phyloP scores from a whole-genome alignment of 352 stramenopile genomes.

The Globisporangium okanoganense region DNA sequence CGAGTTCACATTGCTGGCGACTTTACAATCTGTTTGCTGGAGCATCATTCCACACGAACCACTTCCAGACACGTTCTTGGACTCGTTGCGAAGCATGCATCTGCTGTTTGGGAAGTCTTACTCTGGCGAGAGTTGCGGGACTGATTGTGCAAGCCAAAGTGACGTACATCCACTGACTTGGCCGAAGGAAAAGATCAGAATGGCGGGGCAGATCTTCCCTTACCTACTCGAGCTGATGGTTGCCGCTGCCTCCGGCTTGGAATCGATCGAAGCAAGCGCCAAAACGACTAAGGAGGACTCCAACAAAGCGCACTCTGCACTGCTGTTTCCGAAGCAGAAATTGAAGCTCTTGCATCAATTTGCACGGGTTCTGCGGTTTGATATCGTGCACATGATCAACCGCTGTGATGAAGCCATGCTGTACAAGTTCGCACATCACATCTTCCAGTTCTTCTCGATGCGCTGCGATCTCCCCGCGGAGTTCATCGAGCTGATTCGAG shows the following conservation, averaged over 20 bases:
- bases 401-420: slow-evolving; percentile 36
- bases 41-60: slow-evolving; percentile 38
- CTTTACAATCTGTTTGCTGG: slow-evolving; percentile 23
- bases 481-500: slow-evolving; percentile 38
- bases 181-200: slow-evolving; percentile 31
- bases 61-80: slow-evolving; percentile 32
- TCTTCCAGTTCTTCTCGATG: slow-evolving; percentile 44
- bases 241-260: slow-evolving; percentile 22
- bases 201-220: slow-evolving; percentile 30
- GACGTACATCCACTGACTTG: slow-evolving; percentile 12
- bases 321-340: slow-evolving; percentile 14
- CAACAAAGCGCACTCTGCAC: slow-evolving; percentile 6
- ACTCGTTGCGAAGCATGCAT: slow-evolving; percentile 37
- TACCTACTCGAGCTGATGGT: slow-evolving; percentile 36
- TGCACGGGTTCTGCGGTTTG: slow-evolving; percentile 26
- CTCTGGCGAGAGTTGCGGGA: background rate
- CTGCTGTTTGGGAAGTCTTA: slow-evolving; percentile 18
- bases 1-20: slow-evolving; percentile 33
- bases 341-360: slow-evolving; percentile 30
- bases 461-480: slow-evolving; percentile 27
- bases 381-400: slow-evolving; percentile 32
- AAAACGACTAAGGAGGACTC: background rate
- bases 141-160: background rate
- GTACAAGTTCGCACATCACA: slow-evolving; percentile 35
- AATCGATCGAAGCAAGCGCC: slow-evolving; percentile 16